Conservation (phyloP, 1,284 basidiomycete genomes). For the Puccinia hordei region DNA sequence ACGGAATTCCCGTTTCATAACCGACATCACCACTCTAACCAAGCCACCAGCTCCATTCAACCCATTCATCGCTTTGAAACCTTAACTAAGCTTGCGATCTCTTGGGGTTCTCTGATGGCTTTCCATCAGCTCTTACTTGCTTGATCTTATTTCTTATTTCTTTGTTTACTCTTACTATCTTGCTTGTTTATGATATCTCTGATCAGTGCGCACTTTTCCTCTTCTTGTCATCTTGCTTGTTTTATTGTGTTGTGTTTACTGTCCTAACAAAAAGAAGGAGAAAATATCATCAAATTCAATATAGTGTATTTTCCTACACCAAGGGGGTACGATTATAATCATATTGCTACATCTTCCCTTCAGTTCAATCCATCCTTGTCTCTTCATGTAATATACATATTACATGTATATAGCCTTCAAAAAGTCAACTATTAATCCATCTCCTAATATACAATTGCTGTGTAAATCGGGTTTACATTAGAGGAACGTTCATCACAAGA, state of each 20-base stretch:
- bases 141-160: background rate
- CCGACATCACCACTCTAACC: background rate
- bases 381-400: no score
- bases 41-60: background rate
- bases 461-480: no score
- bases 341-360: no score
- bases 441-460: no score
- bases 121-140: slow-evolving; percentile 11
- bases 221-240: background rate
- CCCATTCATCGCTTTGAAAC: background rate
- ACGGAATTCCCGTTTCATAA: slow-evolving; percentile 38
- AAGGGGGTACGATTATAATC: background rate
- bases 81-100: background rate
- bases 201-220: background rate
- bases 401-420: no score
- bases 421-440: no score
- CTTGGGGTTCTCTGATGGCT: background rate
- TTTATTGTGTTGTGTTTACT: background rate
- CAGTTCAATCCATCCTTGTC: no score
- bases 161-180: background rate
- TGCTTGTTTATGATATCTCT: background rate
- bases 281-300: background rate
- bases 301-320: background rate
- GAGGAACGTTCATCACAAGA: no score
- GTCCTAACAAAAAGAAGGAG: background rate